A percentile compares a stretch with the other conserved stretches of the same genome.
Conservation (phyloP, 1,284 basidiomycete genomes). For the Puccinia hordei region DNA sequence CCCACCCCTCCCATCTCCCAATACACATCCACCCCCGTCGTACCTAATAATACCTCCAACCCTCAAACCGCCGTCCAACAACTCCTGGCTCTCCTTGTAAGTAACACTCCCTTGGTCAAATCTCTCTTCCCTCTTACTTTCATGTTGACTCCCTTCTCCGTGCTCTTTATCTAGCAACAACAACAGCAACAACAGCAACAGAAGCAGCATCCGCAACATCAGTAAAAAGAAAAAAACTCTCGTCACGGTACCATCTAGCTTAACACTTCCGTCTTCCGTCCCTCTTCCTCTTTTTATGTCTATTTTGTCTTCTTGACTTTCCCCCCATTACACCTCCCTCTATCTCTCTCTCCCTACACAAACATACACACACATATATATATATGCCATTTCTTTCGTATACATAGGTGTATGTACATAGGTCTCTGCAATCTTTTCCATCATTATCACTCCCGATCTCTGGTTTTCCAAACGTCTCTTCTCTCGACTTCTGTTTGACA, state of each 20-base stretch:
- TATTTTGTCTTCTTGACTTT: too few relatives aligned
- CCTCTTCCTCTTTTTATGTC: not conserved
- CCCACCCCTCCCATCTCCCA: not conserved
- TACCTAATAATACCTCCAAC: not conserved
- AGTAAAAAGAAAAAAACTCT: not conserved
- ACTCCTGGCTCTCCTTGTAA: conserved; percentile 38
- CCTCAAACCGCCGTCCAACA: conserved; percentile 44
- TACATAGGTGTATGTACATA: too few relatives aligned
- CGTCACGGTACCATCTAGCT: not conserved
- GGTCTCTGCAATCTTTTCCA: too few relatives aligned
- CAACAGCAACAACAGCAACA: conserved; percentile 17
- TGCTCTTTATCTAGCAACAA: not conserved
- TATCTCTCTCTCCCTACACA: too few relatives aligned
- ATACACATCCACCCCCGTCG: not conserved
- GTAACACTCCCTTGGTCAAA: conserved; percentile 1
- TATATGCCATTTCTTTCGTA: too few relatives aligned
- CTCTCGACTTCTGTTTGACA: too few relatives aligned
- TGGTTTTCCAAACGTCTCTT: too few relatives aligned
- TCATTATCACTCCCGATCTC: too few relatives aligned
- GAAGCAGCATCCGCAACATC: not conserved
- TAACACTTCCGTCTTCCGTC: not conserved
- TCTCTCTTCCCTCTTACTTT: not conserved
- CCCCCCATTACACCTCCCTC: too few relatives aligned
- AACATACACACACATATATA: too few relatives aligned
- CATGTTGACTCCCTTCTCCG: not conserved